Percentiles rank a stretch among this genome's conserved stretches.
Evolutionary conservation across 768 basidiomycete species (phyloP).

Genomic region (Suillus lakei): DNA sequence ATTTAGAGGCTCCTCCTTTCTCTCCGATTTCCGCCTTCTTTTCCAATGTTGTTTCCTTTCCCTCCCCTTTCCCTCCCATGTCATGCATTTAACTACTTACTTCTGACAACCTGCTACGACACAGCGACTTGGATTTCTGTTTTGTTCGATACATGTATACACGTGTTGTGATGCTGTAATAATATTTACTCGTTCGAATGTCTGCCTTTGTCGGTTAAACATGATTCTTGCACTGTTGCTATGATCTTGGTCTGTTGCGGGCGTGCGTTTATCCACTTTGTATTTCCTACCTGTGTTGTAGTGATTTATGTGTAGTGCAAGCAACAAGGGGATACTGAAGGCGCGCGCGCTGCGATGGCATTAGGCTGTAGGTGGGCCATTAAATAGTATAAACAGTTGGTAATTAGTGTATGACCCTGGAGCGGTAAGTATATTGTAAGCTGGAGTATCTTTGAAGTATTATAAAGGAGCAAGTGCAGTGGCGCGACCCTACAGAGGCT

Average conservation of each 20-base stretch:
- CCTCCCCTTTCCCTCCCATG: background rate
- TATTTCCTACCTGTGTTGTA: background rate
- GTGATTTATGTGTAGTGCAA: background rate
- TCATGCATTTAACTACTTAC: constrained; percentile 3
- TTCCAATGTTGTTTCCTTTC: constrained; percentile 15
- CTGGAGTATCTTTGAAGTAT: too few relatives aligned
- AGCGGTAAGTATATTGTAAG: too few relatives aligned
- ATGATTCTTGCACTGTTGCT: background rate
- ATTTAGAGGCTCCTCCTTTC: constrained; percentile 39
- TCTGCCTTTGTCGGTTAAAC: background rate
- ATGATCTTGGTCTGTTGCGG: background rate
- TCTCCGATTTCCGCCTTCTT: background rate
- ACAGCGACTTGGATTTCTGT: background rate
- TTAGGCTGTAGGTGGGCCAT: too few relatives aligned
- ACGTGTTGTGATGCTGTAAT: background rate
- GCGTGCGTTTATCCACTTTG: background rate
- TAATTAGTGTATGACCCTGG: too few relatives aligned
- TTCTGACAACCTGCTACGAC: background rate
- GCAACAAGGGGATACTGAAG: background rate
- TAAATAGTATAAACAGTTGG: too few relatives aligned
- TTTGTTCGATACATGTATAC: background rate
- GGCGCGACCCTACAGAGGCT: too few relatives aligned
- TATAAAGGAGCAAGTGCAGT: too few relatives aligned
- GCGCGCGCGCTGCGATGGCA: too few relatives aligned
- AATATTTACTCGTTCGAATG: background rate